phyloP scores from a whole-genome alignment of 768 basidiomycete species.

The Tricholoma furcatifolium region DNA sequence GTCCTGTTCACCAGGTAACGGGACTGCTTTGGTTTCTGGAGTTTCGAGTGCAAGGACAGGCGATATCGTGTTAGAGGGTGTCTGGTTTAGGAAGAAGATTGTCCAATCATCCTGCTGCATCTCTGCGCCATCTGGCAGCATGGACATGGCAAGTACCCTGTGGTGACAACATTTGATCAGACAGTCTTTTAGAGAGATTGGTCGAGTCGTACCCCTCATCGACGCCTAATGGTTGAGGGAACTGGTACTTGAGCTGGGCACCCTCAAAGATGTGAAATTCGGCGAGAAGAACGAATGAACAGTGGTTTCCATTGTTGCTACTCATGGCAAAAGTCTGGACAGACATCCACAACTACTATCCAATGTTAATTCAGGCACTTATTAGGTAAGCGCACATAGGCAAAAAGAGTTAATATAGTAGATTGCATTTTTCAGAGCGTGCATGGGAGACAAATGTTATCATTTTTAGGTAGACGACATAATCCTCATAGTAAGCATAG shows the following conservation, averaged over 20 bases:
- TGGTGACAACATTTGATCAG: slow-evolving; percentile 13
- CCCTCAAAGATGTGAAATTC: slow-evolving; percentile 98
- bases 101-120: slow-evolving; percentile 97
- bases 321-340: slow-evolving; percentile 49
- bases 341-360: slow-evolving; percentile 32
- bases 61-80: slow-evolving; percentile 81
- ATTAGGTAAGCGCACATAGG: slow-evolving; percentile 1
- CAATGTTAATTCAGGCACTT: not conserved
- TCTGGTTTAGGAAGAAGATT: slow-evolving; percentile 97
- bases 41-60: slow-evolving; percentile 77
- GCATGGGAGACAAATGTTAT: slow-evolving; percentile 7
- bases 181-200: slow-evolving; percentile 1
- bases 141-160: slow-evolving; percentile 92
- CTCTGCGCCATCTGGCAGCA: slow-evolving; percentile 98
- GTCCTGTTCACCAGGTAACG: slow-evolving; percentile 34
- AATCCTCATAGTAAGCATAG: slow-evolving; percentile 9
- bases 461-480: slow-evolving; percentile 16
- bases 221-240: slow-evolving; percentile 90
- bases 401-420: not conserved
- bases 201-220: slow-evolving; percentile 78
- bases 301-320: slow-evolving; percentile 68
- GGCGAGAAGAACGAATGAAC: slow-evolving; percentile 93
- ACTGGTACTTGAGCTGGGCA: slow-evolving; percentile 92
- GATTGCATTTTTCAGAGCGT: not conserved
- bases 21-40: slow-evolving; percentile 36